phyloP scores from a whole-genome alignment of 2,329 filamentous ascomycete genomes.

The Ascochyta pisi region DNA sequence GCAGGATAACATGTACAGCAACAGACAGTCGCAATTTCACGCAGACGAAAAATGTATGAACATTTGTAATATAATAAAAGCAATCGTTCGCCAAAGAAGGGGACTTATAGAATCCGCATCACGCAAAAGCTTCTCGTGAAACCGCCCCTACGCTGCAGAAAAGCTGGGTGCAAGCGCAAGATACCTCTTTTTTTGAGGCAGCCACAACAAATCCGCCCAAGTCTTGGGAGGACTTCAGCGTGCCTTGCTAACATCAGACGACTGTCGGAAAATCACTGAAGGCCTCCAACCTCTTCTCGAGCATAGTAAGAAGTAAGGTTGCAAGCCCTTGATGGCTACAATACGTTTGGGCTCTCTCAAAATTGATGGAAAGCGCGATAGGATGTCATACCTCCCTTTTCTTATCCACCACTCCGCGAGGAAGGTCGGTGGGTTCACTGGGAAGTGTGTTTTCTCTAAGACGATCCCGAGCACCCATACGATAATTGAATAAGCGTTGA shows the following conservation, averaged over 20 bases:
- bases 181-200: neutral
- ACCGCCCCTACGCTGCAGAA: neutral
- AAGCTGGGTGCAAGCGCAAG: neutral
- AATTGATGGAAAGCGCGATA: neutral
- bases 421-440: constrained; percentile 59
- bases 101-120: too few relatives aligned
- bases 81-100: too few relatives aligned
- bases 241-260: neutral
- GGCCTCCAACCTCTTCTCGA: neutral
- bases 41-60: too few relatives aligned
- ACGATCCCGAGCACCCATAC: constrained; percentile 98
- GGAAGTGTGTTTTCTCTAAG: constrained; percentile 77
- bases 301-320: neutral
- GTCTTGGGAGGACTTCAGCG: neutral
- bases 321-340: neutral
- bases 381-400: constrained; percentile 52
- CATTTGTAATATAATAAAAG: too few relatives aligned
- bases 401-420: constrained; percentile 54
- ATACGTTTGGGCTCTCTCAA: neutral
- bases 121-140: too few relatives aligned
- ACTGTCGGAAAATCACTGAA: neutral
- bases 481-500: constrained; percentile 91
- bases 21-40: neutral
- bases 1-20: neutral
- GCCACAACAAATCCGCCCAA: neutral